Conservation (phyloP, 2,329 filamentous ascomycete species). For the Parastagonospora nodorum region DNA sequence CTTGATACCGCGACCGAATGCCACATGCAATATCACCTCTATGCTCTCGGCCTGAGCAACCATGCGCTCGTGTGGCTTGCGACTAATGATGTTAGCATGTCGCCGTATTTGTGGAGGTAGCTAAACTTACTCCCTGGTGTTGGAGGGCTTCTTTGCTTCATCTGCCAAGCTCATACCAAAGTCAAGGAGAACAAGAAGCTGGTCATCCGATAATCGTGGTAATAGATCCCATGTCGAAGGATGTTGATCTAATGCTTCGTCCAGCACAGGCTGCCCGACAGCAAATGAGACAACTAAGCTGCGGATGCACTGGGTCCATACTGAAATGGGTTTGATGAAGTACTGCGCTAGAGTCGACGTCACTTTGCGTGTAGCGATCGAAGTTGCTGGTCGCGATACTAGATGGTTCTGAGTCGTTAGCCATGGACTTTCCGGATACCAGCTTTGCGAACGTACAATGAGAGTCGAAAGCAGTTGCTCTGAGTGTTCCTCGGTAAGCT, state of each 20-base stretch:
- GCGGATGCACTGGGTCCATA: slow-evolving; percentile 69
- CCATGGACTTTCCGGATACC: not conserved
- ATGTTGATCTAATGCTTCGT: slow-evolving; percentile 54
- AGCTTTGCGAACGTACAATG: slow-evolving; percentile 27
- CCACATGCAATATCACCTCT: slow-evolving; percentile 54
- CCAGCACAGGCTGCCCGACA: slow-evolving; percentile 52
- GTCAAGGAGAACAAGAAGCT: slow-evolving; percentile 66
- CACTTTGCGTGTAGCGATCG: slow-evolving; percentile 73
- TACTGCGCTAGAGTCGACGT: slow-evolving; percentile 78
- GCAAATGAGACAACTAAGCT: slow-evolving; percentile 67
- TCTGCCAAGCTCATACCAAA: slow-evolving; percentile 68
- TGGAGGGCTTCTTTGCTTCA: slow-evolving; percentile 71
- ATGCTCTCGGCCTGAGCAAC: slow-evolving; percentile 58
- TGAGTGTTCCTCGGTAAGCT: slow-evolving; percentile 40
- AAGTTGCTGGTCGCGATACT: slow-evolving; percentile 48
- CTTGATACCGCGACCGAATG: slow-evolving; percentile 44
- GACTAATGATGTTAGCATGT: slow-evolving; percentile 25
- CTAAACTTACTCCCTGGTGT: slow-evolving; percentile 53
- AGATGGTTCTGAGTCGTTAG: slow-evolving; percentile 36
- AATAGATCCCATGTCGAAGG: slow-evolving; percentile 54
- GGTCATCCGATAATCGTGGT: slow-evolving; percentile 53
- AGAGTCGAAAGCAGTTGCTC: slow-evolving; percentile 44
- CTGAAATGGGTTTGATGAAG: slow-evolving; percentile 70
- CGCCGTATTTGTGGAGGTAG: not conserved
- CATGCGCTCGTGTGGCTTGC: slow-evolving; percentile 58